These are phyloP conservation scores for Vitis labrusca DNA, from an alignment of 164 flowering plant genomes.

Conservation along the genomic window DNA sequence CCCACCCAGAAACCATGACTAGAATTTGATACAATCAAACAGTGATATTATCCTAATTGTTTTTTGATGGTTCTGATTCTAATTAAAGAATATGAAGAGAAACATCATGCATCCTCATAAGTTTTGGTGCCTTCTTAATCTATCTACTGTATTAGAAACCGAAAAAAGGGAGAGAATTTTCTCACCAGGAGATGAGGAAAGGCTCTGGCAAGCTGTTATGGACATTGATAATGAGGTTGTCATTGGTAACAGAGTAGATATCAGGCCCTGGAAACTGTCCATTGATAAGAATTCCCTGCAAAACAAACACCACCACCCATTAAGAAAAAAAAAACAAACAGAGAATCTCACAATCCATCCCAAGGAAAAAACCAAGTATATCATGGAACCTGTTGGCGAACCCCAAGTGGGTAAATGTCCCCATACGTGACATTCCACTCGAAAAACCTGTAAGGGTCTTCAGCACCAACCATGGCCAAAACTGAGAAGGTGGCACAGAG, in stretches of 20 bases:
- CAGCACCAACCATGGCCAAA: slow-evolving; percentile 27
- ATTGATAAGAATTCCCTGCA: slow-evolving; percentile 78
- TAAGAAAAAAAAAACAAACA: neutral
- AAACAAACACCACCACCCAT: neutral
- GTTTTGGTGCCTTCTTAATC: too few species aligned
- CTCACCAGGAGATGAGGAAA: slow-evolving; percentile 80
- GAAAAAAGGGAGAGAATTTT: neutral
- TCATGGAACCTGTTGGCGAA: slow-evolving; percentile 52
- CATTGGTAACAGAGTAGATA: slow-evolving; percentile 64
- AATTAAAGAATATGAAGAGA: too few species aligned
- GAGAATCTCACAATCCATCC: neutral
- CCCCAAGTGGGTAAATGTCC: slow-evolving; percentile 56
- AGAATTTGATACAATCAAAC: too few species aligned
- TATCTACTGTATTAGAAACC: neutral
- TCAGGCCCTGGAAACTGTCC: slow-evolving; percentile 90
- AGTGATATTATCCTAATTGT: too few species aligned
- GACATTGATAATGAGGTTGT: slow-evolving; percentile 77
- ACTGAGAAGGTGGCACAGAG: neutral
- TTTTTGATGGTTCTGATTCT: too few species aligned
- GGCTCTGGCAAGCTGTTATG: slow-evolving; percentile 68
- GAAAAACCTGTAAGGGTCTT: slow-evolving; percentile 57
- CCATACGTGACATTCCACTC: slow-evolving; percentile 68
- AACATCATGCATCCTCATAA: too few species aligned
- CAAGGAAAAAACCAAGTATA: neutral
- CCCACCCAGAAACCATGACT: too few species aligned